Percentiles rank a stretch among this genome's conserved stretches.
These are phyloP conservation scores for Ascocoryne sarcoides DNA, from an alignment of 2,329 filamentous ascomycete genomes.

Conservation along the genomic window DNA sequence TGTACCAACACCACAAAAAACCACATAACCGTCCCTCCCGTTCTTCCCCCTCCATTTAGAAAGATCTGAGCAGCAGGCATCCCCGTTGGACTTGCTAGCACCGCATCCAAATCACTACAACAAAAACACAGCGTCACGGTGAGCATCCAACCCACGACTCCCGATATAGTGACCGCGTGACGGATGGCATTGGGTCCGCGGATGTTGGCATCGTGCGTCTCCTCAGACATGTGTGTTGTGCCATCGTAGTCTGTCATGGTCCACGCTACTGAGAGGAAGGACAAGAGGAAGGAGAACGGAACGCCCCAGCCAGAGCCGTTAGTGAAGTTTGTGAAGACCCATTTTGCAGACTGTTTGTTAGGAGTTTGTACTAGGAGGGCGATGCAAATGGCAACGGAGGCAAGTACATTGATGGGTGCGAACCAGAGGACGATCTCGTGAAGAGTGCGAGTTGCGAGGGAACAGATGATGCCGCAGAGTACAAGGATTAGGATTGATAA, in stretches of 20 bases:
- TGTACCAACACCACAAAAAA: conserved; percentile 54
- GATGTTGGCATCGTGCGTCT: conserved; percentile 54
- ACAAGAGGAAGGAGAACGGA: conserved; percentile 52
- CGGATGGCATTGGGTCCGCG: conserved; percentile 51
- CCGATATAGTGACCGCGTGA: conserved; percentile 50
- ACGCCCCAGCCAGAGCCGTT: conserved; percentile 56
- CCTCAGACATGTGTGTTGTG: conserved; percentile 60
- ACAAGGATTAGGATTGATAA: conserved; percentile 47
- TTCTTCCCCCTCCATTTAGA: conserved; percentile 48
- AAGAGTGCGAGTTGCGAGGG: conserved; percentile 49
- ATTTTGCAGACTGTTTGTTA: conserved; percentile 47
- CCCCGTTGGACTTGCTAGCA: conserved; percentile 48
- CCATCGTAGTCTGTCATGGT: conserved; percentile 64
- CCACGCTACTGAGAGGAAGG: conserved; percentile 47
- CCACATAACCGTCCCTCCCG: conserved; percentile 52
- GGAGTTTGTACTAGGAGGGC: conserved; percentile 49
- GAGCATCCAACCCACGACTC: conserved; percentile 50
- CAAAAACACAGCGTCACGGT: conserved; percentile 58
- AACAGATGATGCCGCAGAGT: conserved; percentile 49
- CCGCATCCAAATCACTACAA: conserved; percentile 46
- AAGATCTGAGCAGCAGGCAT: conserved; percentile 52
- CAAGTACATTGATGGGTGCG: conserved; percentile 55
- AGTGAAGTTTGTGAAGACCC: conserved; percentile 52
- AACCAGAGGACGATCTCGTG: conserved; percentile 56
- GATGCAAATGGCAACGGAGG: conserved; percentile 51